Base-by-base conservation (phyloP, 257 asterid genomes). In the Cordia subcordata region DNA sequence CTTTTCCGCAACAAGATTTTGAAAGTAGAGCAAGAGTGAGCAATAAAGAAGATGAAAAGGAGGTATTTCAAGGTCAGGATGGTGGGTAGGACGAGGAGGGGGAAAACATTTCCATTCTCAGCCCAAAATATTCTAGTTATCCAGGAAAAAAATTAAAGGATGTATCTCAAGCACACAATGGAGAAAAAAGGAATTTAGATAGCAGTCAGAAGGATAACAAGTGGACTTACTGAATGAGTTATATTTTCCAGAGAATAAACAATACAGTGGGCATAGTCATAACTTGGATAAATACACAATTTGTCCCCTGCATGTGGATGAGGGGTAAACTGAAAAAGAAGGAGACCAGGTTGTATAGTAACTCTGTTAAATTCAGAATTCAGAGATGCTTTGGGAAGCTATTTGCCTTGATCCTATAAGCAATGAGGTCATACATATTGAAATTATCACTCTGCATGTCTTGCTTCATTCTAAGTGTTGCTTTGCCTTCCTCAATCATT, bases 281-380 rank as follows among this genome's bases (percentile, higher is more conserved):
- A 88, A 66, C 97, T 92, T 13, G 97, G 97, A 72, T 92, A 92
- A 74, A 92, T 92, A 76, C 96, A 86, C 97, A 97, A 92, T 49
- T 82, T 86, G 79, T 88, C 96, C 61, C 99, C 97, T 5, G 97
- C 97, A 51, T 92, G 96, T 10, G 99, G 99, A 74, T 92, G 99
- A 74, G 95, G 96, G 18, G 94, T 84, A 67, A 84, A 86, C 99
- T 92, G 89, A 59, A 77, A 67, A 74, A 67, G 17, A 13, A 49
- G 40, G 47, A 10, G 47, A 69, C 10, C 49, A 45, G 35, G 27
- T 44, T 63, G 62, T 54, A 15, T 11, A 27, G 35, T 27, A 22
- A 53, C 5, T 61, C 35, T 35, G 13, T 47, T 47, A 42, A 53
- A 16, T 58, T 44, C 54, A 21, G 64, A 11, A 39, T 57, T 13